Evolutionary conservation across 2,329 filamentous ascomycete genomes (phyloP), one percentile per base, ranked within the genome.

Genomic region (Fusarium algeriense): DNA sequence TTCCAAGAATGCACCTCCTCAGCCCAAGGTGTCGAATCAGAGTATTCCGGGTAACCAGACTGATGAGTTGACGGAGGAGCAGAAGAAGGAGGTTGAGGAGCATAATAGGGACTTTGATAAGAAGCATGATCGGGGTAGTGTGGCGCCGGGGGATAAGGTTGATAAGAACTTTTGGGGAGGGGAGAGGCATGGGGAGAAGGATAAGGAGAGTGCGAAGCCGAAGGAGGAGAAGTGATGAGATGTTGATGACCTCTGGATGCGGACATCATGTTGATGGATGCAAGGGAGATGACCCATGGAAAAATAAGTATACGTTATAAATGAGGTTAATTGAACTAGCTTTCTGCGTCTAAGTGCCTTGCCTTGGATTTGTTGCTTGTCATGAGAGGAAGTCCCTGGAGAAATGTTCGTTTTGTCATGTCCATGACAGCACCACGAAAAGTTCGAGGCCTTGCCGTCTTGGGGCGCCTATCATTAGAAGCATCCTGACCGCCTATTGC

Each of bases 61-160:
- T 2, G 71, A 79, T 55, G 75, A 79, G 10, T 73, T 88, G 66
- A 85, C 80, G 26, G 79, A 85, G 62, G 86, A 86, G 76, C 86
- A 89, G 79, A 82, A 85, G 77, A 80, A 80, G 45, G 88, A 90
- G 78, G 88, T 90, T 19, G 84, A 89, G 56, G 76, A 83, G 78
- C 89, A 91, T 75, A 91, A 91, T 65, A 69, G 67, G 69, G 87
- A 90, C 1, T 90, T 90, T 76, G 86, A 86, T 50, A 75, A 83
- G 72, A 85, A 84, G 68, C 85, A 90, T 73, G 88, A 87, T 62
- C 81, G 78, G 15, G 82, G 84, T 0, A 73, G 79, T 9, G 46
- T 70, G 6, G 84, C 85, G 1, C 79, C 75, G 2, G 78, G 81
- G 2, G 86, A 89, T 63, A 86, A 86, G 79, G 87, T 90, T 5